A percentile compares a stretch with the other conserved stretches of the same genome.
Conservation (phyloP, 2,329 filamentous ascomycete genomes). For the Trichoderma breve region DNA sequence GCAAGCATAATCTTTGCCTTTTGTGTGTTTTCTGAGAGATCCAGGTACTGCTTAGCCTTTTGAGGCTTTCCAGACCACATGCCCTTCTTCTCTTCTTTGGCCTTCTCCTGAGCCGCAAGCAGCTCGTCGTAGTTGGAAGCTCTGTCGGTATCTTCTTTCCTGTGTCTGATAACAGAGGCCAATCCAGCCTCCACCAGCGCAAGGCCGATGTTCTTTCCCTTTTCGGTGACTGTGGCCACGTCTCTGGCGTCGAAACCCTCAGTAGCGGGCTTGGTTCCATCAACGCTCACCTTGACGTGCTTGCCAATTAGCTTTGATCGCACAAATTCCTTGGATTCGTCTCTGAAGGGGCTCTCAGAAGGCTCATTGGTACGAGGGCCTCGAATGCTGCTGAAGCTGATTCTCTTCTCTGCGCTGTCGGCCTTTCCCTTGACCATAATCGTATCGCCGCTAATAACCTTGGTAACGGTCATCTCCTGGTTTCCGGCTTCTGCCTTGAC, state of each 20-base stretch:
- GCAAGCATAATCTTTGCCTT: slow-evolving; percentile 94
- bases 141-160: slow-evolving; percentile 90
- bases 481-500: slow-evolving; percentile 65
- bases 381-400: slow-evolving; percentile 88
- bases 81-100: slow-evolving; percentile 85
- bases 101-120: slow-evolving; percentile 73
- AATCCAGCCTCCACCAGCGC: slow-evolving; percentile 88
- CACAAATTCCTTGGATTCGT: slow-evolving; percentile 94
- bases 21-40: slow-evolving; percentile 88
- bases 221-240: slow-evolving; percentile 81
- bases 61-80: slow-evolving; percentile 92
- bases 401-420: slow-evolving; percentile 76
- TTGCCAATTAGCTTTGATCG: slow-evolving; percentile 95
- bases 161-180: slow-evolving; percentile 89
- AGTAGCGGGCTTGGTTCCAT: slow-evolving; percentile 84
- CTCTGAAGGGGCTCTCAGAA: slow-evolving; percentile 81
- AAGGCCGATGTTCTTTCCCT: slow-evolving; percentile 84
- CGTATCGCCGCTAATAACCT: slow-evolving; percentile 85
- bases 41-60: slow-evolving; percentile 76
- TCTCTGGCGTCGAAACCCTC: slow-evolving; percentile 94
- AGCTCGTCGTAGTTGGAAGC: slow-evolving; percentile 92
- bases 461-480: slow-evolving; percentile 77
- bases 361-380: slow-evolving; percentile 88
- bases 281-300: slow-evolving; percentile 83
- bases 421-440: slow-evolving; percentile 82